phyloP scores from a whole-genome alignment of 2,329 filamentous ascomycete genomes.

The Colletotrichum tofieldiae region DNA sequence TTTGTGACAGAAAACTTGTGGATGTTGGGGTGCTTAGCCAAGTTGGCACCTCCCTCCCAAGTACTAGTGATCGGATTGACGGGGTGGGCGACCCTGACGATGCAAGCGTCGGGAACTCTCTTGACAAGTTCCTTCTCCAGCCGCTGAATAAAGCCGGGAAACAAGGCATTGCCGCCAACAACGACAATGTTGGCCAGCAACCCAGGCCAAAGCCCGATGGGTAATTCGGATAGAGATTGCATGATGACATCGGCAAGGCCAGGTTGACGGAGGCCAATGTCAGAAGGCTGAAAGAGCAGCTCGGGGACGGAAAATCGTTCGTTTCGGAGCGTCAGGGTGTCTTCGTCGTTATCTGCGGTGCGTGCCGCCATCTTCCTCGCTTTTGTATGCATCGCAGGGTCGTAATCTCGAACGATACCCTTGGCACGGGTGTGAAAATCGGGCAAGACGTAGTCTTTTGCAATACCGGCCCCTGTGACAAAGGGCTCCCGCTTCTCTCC shows the following conservation, averaged over 20 bases:
- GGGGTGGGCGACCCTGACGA: conserved; percentile 80
- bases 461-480: conserved; percentile 71
- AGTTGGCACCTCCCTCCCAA: conserved; percentile 87
- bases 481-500: conserved; percentile 69
- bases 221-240: conserved; percentile 82
- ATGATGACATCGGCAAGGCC: conserved; percentile 88
- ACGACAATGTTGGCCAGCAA: conserved; percentile 90
- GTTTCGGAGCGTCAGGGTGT: conserved; percentile 89
- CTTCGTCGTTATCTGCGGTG: conserved; percentile 71
- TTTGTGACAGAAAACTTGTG: conserved; percentile 83
- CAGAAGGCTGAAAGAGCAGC: conserved; percentile 87
- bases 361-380: conserved; percentile 61
- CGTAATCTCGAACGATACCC: conserved; percentile 84
- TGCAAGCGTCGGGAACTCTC: conserved; percentile 82
- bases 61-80: conserved; percentile 83
- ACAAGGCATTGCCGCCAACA: conserved; percentile 86
- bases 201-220: conserved; percentile 86
- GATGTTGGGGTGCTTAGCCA: conserved; percentile 80
- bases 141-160: conserved; percentile 86
- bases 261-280: conserved; percentile 87
- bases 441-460: conserved; percentile 92
- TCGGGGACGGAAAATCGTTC: conserved; percentile 94
- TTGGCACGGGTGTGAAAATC: conserved; percentile 76
- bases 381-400: conserved; percentile 74
- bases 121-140: conserved; percentile 82